Percentiles rank a stretch among this genome's conserved stretches.
Conservation (phyloP, 2,329 filamentous ascomycete species). For the Ceratocystis harringtonii region DNA sequence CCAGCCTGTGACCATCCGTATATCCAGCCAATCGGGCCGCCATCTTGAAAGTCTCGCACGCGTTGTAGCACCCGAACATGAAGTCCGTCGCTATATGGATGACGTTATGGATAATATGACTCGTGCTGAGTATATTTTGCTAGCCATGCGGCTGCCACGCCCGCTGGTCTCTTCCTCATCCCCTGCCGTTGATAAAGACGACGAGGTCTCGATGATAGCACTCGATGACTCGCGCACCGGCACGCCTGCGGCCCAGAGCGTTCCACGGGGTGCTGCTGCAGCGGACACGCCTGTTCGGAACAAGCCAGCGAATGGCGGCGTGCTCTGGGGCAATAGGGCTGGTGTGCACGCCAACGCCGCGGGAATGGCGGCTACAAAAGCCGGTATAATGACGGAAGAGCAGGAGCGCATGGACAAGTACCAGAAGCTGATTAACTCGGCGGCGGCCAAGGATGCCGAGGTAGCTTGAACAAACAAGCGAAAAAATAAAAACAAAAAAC, state of each 20-base stretch:
- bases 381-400: conserved; percentile 21
- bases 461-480: conserved; percentile 4
- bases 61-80: conserved; percentile 47
- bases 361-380: conserved; percentile 8
- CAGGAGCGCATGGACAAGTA: conserved; percentile 27
- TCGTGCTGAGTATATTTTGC: conserved; percentile 48
- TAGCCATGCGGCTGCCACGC: conserved; percentile 51
- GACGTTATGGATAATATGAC: conserved; percentile 56
- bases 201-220: conserved; percentile 22
- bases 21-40: conserved; percentile 39
- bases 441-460: conserved; percentile 25
- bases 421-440: conserved; percentile 26
- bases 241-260: conserved; percentile 23
- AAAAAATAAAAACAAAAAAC: too few species aligned
- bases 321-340: conserved; percentile 25
- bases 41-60: conserved; percentile 45
- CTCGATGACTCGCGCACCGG: conserved; percentile 23
- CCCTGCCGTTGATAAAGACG: conserved; percentile 23
- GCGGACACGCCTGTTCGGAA: conserved; percentile 17
- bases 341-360: neutral
- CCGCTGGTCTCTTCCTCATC: conserved; percentile 12
- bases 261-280: conserved; percentile 20
- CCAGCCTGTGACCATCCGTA: conserved; percentile 53
- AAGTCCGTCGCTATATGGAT: conserved; percentile 53
- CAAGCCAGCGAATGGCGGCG: conserved; percentile 21